These are phyloP conservation scores for Neocucurbitaria cava DNA, from an alignment of 2,329 filamentous ascomycete genomes.

Conservation along the genomic window DNA sequence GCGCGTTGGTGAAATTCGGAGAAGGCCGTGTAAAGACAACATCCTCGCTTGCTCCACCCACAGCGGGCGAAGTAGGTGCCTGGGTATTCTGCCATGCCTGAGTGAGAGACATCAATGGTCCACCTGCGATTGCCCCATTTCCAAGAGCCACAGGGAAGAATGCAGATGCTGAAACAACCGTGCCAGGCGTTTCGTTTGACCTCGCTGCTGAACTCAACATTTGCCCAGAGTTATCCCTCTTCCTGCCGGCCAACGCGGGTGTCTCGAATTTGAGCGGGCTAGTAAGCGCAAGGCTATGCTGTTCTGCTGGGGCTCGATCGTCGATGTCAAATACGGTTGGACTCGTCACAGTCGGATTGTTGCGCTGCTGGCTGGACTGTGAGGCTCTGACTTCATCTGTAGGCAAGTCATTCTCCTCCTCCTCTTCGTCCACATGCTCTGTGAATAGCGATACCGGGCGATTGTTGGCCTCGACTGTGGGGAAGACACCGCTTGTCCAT, in stretches of 20 bases:
- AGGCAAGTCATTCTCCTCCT: conserved; percentile 21
- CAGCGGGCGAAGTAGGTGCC: conserved; percentile 52
- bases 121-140: conserved; percentile 22
- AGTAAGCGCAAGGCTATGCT: conserved; percentile 26
- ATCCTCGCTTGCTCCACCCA: conserved; percentile 50
- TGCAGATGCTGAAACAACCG: conserved; percentile 41
- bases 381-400: conserved; percentile 28
- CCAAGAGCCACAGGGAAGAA: conserved; percentile 44
- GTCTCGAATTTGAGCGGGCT: conserved; percentile 51
- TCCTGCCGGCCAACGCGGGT: conserved; percentile 50
- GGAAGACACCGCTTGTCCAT: conserved; percentile 42
- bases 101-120: conserved; percentile 50
- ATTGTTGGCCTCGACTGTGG: conserved; percentile 16
- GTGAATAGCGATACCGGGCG: conserved; percentile 28
- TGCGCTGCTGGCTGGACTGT: conserved; percentile 36
- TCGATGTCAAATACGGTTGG: conserved; percentile 38
- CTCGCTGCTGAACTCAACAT: conserved; percentile 48
- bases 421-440: conserved; percentile 20
- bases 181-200: conserved; percentile 52
- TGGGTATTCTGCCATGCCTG: conserved; percentile 57
- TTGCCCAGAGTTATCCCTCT: conserved; percentile 49
- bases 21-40: conserved; percentile 55
- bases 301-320: conserved; percentile 26
- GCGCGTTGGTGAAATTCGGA: conserved; percentile 48
- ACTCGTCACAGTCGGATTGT: conserved; percentile 35